Base-by-base conservation (phyloP, 768 basidiomycete genomes). In the Suillus brevipes region DNA sequence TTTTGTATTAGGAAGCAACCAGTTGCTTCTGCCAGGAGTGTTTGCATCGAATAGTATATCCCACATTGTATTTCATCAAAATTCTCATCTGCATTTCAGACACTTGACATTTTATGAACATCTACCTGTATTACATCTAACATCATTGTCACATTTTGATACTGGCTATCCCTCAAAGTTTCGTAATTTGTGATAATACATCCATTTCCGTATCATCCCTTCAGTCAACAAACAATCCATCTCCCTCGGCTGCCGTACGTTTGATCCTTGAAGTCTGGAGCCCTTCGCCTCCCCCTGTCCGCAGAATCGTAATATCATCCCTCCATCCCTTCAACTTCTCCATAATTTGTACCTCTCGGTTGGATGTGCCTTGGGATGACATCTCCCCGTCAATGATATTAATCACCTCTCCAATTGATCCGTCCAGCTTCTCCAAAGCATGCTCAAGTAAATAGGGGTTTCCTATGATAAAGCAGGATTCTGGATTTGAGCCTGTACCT, bases 401-500 rank as follows among this genome's bases (percentile, higher is more conserved):
- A 49, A 85, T 83, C 47, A 83, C 74, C 20, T 84, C 79, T 13
- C 72, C 68, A 59, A 85, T 73, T 4, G 82, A 77, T 59, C 74
- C 69, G 66, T 84, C 83, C 47, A 85, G 77, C 55, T 81, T 82
- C 53, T 77, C 68, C 37, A 86, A 70, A 4, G 80, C 79, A 37
- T 73, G 74, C 37, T 78, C 72, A 73, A 85, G 80, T 6, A 83
- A 75, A 67, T 78, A 84, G 1, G 84, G 81, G 66, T 85, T 87
- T 23, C 82, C 82, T 13, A 82, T 74, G 52, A 75, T 75, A 31
- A 71, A 65, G 60, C 64, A n/a, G 12, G 75, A 63, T 69, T 70
- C 55, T 62, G 28, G 62, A 45, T 63, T 40, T 9, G 64, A 67
- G 7, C 72, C 73, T 2, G 72, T 72, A 31, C 68, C 68, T 43